Percentiles rank a stretch among this genome's conserved stretches.
Conservation (phyloP, 2,329 filamentous ascomycete species). For the Fonsecaea pugnacius region DNA sequence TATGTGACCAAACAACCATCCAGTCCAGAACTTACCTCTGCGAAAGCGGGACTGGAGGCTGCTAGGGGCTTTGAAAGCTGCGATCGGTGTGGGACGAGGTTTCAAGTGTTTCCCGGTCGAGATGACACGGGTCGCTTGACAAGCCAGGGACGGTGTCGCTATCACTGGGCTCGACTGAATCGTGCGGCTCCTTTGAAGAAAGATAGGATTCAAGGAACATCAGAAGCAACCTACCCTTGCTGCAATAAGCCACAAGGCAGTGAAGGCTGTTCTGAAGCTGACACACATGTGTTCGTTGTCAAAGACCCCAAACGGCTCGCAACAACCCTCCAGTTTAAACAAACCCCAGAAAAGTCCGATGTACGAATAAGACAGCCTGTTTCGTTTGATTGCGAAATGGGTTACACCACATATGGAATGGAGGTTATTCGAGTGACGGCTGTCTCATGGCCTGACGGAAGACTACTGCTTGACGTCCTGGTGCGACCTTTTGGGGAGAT, state of each 20-base stretch:
- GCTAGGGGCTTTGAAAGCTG: conserved; percentile 83
- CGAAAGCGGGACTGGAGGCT: conserved; percentile 66
- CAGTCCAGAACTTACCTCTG: conserved; percentile 67
- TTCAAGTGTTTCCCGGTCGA: conserved; percentile 89
- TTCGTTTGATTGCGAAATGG: conserved; percentile 97
- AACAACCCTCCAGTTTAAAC: conserved; percentile 74
- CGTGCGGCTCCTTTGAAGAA: conserved; percentile 60
- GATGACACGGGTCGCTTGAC: conserved; percentile 76
- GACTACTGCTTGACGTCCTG: conserved; percentile 77
- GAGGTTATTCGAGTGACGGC: conserved; percentile 90
- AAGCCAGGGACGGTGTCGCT: conserved; percentile 75
- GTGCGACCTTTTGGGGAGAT: conserved; percentile 83
- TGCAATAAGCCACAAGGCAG: conserved; percentile 76
- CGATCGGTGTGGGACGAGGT: conserved; percentile 81
- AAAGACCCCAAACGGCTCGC: conserved; percentile 76
- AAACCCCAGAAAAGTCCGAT: conserved; percentile 69
- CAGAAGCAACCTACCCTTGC: conserved; percentile 72
- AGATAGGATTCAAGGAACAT: conserved; percentile 60
- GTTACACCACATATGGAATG: conserved; percentile 84
- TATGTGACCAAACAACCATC: conserved; percentile 75
- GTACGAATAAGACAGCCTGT: conserved; percentile 49
- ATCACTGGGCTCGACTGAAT: conserved; percentile 77
- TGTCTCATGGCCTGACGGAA: conserved; percentile 80
- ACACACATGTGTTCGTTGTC: conserved; percentile 86
- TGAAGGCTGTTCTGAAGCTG: conserved; percentile 70